Base-by-base conservation (phyloP, 2,329 filamentous ascomycete species). In the Fusarium sp. region DNA sequence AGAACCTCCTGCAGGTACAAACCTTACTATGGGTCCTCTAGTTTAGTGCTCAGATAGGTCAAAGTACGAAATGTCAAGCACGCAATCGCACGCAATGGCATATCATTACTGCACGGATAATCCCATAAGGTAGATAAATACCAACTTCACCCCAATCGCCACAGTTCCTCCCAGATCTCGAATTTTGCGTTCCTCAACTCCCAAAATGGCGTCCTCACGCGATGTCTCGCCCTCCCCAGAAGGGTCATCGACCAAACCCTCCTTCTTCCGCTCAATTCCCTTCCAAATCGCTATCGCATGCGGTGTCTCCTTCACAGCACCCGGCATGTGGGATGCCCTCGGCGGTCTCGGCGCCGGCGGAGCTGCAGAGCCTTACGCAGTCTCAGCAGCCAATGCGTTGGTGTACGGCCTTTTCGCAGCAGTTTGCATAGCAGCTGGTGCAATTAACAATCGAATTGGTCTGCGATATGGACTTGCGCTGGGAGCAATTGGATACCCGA, bases 341-440 rank as follows among this genome's bases (percentile, higher is more conserved):
- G 74, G 72, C 23, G 66, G 65, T 25, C 61, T 76, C 7, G 75
- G 75, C 4, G 75, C 75, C 5, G 75, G 75, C 53, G 90, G 90
- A 2, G 83, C 86, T 27, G 83, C 88, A 68, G 83, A 84, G n/a
- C 90, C 90, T 0, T 85, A 88, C 69, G 82, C 92, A 0, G 64
- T 67, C 0, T 66, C 62, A 8, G 64, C 64, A 21, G 64, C 63
- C 12, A 67, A 67, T 1, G 64, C 64, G 1, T 32, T 64, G 0
- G 51, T 64, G 0, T 64, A 64, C 7, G 61, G 61, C 0, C 28
- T 64, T 8, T 64, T 64, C n/a, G 61, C 61, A 0, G 60, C 60
- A 4, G 59, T 64, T 3, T 64, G 61, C 21, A 64, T 64, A 23
- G 21, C 46, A n/a, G 61, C 61, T 8, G 61, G 61, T 18, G 61